phyloP scores from a whole-genome alignment of 164 flowering plant genomes.

The Tetracentron sinense region DNA sequence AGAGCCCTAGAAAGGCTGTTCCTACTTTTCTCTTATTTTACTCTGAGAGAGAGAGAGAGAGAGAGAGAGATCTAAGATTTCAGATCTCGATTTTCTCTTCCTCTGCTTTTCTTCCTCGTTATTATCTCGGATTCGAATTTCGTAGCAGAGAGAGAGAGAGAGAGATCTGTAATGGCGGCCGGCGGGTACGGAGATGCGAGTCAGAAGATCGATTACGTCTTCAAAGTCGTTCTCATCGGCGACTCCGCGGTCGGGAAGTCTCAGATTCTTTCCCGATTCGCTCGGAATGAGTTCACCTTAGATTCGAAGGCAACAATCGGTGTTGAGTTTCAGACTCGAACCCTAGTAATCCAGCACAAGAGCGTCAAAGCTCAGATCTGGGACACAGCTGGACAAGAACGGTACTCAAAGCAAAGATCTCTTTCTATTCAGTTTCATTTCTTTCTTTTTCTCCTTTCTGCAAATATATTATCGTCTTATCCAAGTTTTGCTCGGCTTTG shows the following conservation, averaged over 20 bases:
- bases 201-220: conserved; percentile 48
- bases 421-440: neutral
- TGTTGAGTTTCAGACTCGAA: conserved; percentile 58
- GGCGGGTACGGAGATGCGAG: conserved; percentile 18
- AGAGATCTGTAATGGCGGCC: conserved; percentile 1
- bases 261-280: conserved; percentile 45
- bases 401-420: conserved; percentile 17
- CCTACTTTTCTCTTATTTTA: too few relatives aligned
- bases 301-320: conserved; percentile 59
- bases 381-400: conserved; percentile 71
- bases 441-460: neutral
- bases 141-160: neutral
- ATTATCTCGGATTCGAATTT: too few relatives aligned
- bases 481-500: too few relatives aligned
- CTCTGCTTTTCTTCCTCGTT: too few relatives aligned
- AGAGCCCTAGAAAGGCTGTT: too few relatives aligned
- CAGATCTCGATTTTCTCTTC: too few relatives aligned
- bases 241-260: conserved; percentile 56
- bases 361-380: conserved; percentile 67
- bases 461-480: neutral
- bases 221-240: conserved; percentile 49
- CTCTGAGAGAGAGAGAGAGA: too few relatives aligned
- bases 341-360: conserved; percentile 45
- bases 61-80: too few relatives aligned
- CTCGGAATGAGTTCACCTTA: conserved; percentile 42